Evolutionary conservation across 2,329 filamentous ascomycete species (phyloP), one percentile per base, ranked within the genome.

Genomic region (Botrytis byssoidea): DNA sequence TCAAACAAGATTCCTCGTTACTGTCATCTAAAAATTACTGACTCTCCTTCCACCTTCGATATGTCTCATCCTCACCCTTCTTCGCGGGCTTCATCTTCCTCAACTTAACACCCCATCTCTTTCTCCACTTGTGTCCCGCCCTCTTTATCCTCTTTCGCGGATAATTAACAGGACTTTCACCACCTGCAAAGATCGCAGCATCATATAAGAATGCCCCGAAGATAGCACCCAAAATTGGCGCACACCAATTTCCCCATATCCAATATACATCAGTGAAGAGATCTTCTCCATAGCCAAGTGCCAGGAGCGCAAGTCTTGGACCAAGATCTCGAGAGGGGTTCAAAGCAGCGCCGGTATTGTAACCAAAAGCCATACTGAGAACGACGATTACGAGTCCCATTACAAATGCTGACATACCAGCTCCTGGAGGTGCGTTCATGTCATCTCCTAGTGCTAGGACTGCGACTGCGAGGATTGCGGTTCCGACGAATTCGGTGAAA

Each of bases 141-240:
- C 83, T 79, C 77, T 82, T 79, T 12, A 83, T 84, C 65, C 83
- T 80, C 74, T 81, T 81, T 40, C 85, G 83, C 4, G 84, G 84
- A 79, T 88, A 85, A 79, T 85, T 88, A 73, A 86, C 84, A 22
- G 85, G 86, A 61, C 82, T 84, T 77, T 87, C 86, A 0, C 85
- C 85, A 8, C 84, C 84, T 0, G 84, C 84, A 76, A 87, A 87
- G 75, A 84, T 86, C 76, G 83, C 84, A 75, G 84, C 82, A 78
- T 87, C 86, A 78, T 88, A 88, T 74, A 87, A 79, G 75, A 86
- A 85, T 14, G 80, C 85, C 0, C 85, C 85, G 59, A 83, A 79
- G 40, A 85, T 81, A 40, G 81, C 82, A 18, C 83, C 85, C 63
- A 75, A 75, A 32, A 83, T 73, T 0, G 83, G 82, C 18, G 80